Evolutionary conservation across 2,329 filamentous ascomycete species (phyloP).

Genomic region (Aureobasidium uvarum): DNA sequence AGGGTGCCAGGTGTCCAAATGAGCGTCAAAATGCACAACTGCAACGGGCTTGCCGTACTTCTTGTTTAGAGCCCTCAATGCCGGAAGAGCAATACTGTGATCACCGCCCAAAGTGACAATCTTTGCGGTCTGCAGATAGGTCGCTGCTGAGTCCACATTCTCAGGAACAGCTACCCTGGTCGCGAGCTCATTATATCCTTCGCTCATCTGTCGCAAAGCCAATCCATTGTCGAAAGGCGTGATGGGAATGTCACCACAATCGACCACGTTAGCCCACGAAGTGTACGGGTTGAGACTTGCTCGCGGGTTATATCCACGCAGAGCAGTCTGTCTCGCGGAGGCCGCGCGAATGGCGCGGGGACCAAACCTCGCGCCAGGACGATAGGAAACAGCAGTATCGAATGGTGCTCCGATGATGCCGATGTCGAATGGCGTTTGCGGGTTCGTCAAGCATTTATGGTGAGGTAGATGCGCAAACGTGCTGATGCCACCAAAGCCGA

Average conservation of each 20-base stretch:
- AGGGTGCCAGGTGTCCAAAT: conserved; percentile 85
- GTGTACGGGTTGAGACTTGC: conserved; percentile 80
- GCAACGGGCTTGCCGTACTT: conserved; percentile 48
- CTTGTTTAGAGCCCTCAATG: conserved; percentile 50
- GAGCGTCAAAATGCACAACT: conserved; percentile 56
- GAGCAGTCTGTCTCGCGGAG: conserved; percentile 71
- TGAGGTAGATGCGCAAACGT: conserved; percentile 50
- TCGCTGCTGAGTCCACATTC: conserved; percentile 40
- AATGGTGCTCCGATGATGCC: conserved; percentile 52
- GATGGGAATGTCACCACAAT: conserved; percentile 88
- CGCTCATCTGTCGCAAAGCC: conserved; percentile 78
- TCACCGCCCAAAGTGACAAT: conserved; percentile 52
- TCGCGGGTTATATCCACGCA: conserved; percentile 75
- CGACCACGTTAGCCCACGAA: conserved; percentile 73
- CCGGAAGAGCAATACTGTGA: conserved; percentile 52
- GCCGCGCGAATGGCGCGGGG: conserved; percentile 84
- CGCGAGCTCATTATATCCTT: conserved; percentile 70
- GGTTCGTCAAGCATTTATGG: conserved; percentile 49
- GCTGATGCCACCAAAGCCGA: conserved; percentile 37
- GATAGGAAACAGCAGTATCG: conserved; percentile 51
- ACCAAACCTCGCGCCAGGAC: conserved; percentile 65
- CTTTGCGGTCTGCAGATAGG: conserved; percentile 48
- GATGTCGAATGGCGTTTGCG: conserved; percentile 45
- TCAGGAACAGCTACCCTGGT: conserved; percentile 41
- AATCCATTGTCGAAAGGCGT: conserved; percentile 83